Evolutionary conservation across 2,329 filamentous ascomycete genomes (phyloP), one percentile per base, ranked within the genome.

Genomic region (Berkeleyomyces rouxiae): DNA sequence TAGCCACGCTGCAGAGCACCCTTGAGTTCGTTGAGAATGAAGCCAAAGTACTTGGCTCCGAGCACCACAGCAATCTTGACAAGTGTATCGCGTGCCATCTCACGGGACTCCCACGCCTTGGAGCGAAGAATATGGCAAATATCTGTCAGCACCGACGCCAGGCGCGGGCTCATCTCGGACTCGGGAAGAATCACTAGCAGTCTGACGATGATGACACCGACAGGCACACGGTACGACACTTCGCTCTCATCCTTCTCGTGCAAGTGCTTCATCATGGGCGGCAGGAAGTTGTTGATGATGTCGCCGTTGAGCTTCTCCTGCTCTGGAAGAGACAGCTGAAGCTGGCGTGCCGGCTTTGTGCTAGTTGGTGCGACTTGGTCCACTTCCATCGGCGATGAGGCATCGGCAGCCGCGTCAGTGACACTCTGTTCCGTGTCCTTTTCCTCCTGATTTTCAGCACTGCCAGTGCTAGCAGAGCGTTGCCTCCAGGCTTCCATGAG

Each of bases 201-300:
- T 72, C 96, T 96, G 65, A 95, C 87, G 51, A 92, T 82, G 37
- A 93, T 90, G 43, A 96, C 82, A 36, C 90, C 91, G 4, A 96
- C 87, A 0, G 92, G 91, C 42, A 96, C 86, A 71, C 93, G 88
- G 61, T 93, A 82, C 74, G 91, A 96, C 72, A 99, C 92, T 59
- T 90, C 91, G 0, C 90, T 85, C 71, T 99, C 93, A 66, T 97
- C 89, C 72, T 96, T 97, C 69, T 95, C 85, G 68, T 96, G 91
- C 37, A 97, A 81, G 70, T 96, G 93, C 55, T 84, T 82, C n/a
- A 86, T 80, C 40, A 99, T 75, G 16, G 87, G 82, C 0, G 92
- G 90, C 44, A 96, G 75, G 68, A 96, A 87, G 66, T 85, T 84
- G 23, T 82, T 81, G 47, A 82, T 80, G 61, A 97, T 77, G 67